phyloP scores from a whole-genome alignment of 768 basidiomycete genomes.

The Boletus sp. region DNA sequence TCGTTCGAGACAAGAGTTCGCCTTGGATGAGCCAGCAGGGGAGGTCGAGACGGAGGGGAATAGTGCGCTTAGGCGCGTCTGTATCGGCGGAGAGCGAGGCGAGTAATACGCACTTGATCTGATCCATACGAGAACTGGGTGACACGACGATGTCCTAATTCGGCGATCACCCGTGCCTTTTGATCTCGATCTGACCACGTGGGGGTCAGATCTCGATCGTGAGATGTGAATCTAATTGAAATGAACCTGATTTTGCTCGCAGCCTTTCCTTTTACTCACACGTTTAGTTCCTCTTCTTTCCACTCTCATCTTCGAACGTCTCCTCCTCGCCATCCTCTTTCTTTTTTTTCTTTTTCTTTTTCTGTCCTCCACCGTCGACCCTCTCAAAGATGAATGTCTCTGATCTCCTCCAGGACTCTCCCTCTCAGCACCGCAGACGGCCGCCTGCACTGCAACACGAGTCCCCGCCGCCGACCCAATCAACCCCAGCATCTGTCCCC shows the following conservation, averaged over 20 bases:
- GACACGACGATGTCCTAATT: not conserved
- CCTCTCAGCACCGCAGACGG: constrained; percentile 50
- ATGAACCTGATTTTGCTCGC: constrained; percentile 31
- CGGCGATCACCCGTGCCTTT: constrained; percentile 11
- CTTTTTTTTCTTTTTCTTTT: not conserved
- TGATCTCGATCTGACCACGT: constrained; percentile 33
- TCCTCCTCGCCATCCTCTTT: constrained; percentile 5
- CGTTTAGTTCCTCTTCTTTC: constrained; percentile 26
- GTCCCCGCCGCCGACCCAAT: constrained; percentile 25
- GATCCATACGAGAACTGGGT: not conserved
- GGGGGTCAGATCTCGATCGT: constrained; percentile 30
- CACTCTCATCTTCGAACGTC: constrained; percentile 23
- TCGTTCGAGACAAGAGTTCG: not conserved
- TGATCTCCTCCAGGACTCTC: constrained; percentile 64
- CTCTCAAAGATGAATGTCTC: constrained; percentile 78
- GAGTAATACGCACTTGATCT: not conserved
- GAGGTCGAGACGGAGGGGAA: too few species aligned
- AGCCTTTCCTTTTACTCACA: constrained; percentile 29
- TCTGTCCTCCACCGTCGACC: not conserved
- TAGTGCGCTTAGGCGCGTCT: not conserved
- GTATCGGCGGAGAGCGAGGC: not conserved
- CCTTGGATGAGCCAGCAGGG: not conserved
- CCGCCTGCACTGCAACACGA: constrained; percentile 27
- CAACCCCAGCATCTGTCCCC: constrained; percentile 23
- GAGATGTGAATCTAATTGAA: constrained; percentile 34